Conservation (phyloP, 192 early-diverging fungal genomes). For the Umbelopsis isabellina region DNA sequence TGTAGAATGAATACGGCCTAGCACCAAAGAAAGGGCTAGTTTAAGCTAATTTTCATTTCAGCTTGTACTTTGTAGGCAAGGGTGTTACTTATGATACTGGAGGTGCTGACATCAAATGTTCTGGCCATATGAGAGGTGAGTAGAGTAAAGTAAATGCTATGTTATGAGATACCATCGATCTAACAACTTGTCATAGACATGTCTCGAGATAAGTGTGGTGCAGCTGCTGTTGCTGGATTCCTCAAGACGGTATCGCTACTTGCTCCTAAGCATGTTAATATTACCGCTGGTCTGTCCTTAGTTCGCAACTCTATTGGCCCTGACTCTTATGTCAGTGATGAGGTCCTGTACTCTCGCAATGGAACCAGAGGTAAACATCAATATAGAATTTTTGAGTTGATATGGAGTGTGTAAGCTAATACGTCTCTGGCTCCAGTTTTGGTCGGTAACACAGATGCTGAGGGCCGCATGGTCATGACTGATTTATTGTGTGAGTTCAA, state of each 20-base stretch:
- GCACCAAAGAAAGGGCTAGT: neutral
- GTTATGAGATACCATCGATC: neutral
- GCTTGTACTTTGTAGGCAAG: slow-evolving; percentile 86
- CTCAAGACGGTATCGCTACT: slow-evolving; percentile 69
- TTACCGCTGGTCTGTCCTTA: slow-evolving; percentile 74
- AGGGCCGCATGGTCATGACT: slow-evolving; percentile 89
- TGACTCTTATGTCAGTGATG: slow-evolving; percentile 81
- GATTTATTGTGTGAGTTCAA: slow-evolving; percentile 77
- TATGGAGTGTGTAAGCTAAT: neutral
- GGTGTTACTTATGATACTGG: slow-evolving; percentile 93
- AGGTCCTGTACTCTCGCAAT: slow-evolving; percentile 75
- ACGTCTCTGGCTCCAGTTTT: slow-evolving; percentile 45
- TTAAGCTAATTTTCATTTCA: slow-evolving; percentile 29
- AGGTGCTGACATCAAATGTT: slow-evolving; percentile 84
- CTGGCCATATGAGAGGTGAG: slow-evolving; percentile 76
- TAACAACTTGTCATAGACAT: slow-evolving; percentile 49
- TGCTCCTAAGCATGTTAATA: slow-evolving; percentile 66
- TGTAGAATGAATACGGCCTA: neutral
- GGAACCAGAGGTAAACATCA: slow-evolving; percentile 61
- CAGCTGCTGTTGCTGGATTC: slow-evolving; percentile 82
- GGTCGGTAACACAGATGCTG: slow-evolving; percentile 88
- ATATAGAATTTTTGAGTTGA: neutral
- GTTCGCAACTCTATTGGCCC: slow-evolving; percentile 85
- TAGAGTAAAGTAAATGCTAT: neutral
- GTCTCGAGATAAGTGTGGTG: slow-evolving; percentile 92